Percentiles rank a stretch among this genome's conserved stretches.
Conservation (phyloP, 2,329 filamentous ascomycete species). For the Cladosporium sp. region DNA sequence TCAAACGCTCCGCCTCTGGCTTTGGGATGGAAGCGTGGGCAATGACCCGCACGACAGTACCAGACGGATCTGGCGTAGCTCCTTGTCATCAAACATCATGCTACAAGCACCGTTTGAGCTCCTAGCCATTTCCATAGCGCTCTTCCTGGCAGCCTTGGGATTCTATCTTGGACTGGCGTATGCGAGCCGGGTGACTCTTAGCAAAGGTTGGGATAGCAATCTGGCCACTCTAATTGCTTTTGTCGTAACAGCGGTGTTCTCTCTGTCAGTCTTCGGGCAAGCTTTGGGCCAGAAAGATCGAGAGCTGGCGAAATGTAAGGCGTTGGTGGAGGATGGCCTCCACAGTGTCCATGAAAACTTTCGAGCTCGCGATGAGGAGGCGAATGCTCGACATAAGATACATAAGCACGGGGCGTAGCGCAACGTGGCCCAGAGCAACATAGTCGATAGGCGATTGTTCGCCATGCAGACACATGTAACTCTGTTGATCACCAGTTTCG, state of each 20-base stretch:
- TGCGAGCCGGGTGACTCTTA: constrained; percentile 6
- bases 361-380: neutral
- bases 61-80: constrained; percentile 11
- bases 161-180: constrained; percentile 15
- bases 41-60: neutral
- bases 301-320: constrained; percentile 10
- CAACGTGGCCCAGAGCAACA: too few relatives aligned
- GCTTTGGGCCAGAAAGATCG: constrained; percentile 15
- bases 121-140: constrained; percentile 13
- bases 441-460: too few relatives aligned
- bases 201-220: constrained; percentile 15
- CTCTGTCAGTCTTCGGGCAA: constrained; percentile 14
- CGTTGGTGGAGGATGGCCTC: neutral
- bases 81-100: constrained; percentile 13
- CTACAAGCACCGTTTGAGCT: constrained; percentile 15
- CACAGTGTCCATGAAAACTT: too few relatives aligned
- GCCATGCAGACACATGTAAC: too few relatives aligned
- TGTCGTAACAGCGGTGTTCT: constrained; percentile 12
- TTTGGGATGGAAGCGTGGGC: constrained; percentile 11
- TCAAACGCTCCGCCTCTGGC: constrained; percentile 12
- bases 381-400: neutral
- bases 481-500: too few relatives aligned
- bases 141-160: constrained; percentile 13
- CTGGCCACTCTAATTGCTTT: constrained; percentile 12
- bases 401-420: too few relatives aligned